phyloP scores from a whole-genome alignment of 371 early-diverging fungal genomes.

The Mortierella sp. region DNA sequence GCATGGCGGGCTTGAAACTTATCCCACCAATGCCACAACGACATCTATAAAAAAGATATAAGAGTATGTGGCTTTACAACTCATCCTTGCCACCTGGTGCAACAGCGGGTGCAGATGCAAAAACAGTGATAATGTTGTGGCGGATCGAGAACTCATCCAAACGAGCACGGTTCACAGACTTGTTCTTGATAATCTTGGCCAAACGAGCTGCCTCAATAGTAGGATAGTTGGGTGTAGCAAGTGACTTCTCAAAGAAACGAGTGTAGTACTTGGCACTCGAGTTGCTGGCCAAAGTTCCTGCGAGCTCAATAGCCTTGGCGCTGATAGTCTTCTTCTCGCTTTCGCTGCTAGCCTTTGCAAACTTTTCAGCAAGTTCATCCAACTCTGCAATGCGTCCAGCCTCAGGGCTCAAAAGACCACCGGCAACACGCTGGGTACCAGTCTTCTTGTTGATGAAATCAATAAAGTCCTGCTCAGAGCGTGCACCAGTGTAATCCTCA shows the following conservation, averaged over 20 bases:
- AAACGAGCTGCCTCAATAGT: slow-evolving; percentile 78
- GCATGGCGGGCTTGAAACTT: neutral
- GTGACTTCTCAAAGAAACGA: slow-evolving; percentile 81
- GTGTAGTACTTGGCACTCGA: slow-evolving; percentile 75
- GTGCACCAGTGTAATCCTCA: slow-evolving; percentile 81
- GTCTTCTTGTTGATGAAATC: slow-evolving; percentile 91
- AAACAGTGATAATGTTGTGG: slow-evolving; percentile 78
- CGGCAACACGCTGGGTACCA: slow-evolving; percentile 83
- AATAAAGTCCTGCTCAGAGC: slow-evolving; percentile 86
- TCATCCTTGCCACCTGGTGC: slow-evolving; percentile 58
- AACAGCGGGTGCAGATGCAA: slow-evolving; percentile 57
- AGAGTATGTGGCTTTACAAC: slow-evolving; percentile 51
- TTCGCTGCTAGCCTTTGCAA: slow-evolving; percentile 64
- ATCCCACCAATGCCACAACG: neutral
- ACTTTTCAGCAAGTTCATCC: slow-evolving; percentile 75
- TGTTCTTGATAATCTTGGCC: slow-evolving; percentile 72
- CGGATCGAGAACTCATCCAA: slow-evolving; percentile 83
- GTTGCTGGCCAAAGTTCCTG: slow-evolving; percentile 14
- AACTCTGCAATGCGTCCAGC: slow-evolving; percentile 83
- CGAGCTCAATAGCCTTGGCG: slow-evolving; percentile 26
- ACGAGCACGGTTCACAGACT: slow-evolving; percentile 71
- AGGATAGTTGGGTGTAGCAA: slow-evolving; percentile 69
- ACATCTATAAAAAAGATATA: neutral
- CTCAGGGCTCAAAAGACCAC: slow-evolving; percentile 66
- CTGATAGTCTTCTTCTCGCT: slow-evolving; percentile 54